Conservation (phyloP, 768 basidiomycete genomes). For the Astraeus odoratus region DNA sequence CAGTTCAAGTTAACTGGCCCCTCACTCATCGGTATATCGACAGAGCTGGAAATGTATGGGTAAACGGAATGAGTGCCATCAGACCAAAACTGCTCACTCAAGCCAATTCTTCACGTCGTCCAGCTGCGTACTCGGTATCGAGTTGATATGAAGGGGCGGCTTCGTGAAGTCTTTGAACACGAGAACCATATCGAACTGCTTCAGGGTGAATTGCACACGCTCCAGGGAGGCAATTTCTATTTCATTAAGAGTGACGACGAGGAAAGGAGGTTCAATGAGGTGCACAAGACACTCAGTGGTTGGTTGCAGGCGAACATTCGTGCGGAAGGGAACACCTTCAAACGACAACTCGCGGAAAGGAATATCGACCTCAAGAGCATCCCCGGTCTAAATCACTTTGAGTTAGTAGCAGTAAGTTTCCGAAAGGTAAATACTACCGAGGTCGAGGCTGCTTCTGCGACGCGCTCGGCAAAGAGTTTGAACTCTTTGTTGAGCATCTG, state of each 20-base stretch:
- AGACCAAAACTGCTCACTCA: slow-evolving; percentile 53
- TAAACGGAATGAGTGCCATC: neutral
- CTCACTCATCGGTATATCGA: slow-evolving; percentile 93
- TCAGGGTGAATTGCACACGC: slow-evolving; percentile 91
- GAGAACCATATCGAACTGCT: slow-evolving; percentile 96
- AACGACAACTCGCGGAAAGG: slow-evolving; percentile 97
- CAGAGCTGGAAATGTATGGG: slow-evolving; percentile 55
- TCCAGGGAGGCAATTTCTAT: slow-evolving; percentile 97
- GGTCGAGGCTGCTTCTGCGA: slow-evolving; percentile 74
- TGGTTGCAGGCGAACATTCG: slow-evolving; percentile 90
- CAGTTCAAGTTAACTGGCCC: slow-evolving; percentile 97
- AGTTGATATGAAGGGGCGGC: slow-evolving; percentile 90
- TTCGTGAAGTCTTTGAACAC: slow-evolving; percentile 96
- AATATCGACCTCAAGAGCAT: slow-evolving; percentile 87
- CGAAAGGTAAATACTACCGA: slow-evolving; percentile 47
- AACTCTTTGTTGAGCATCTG: slow-evolving; percentile 91
- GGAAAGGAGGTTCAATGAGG: slow-evolving; percentile 91
- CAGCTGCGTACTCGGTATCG: slow-evolving; percentile 82
- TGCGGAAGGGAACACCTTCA: slow-evolving; percentile 93
- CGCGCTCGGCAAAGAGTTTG: slow-evolving; percentile 86
- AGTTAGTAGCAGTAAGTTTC: slow-evolving; percentile 2
- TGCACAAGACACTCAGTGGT: slow-evolving; percentile 96
- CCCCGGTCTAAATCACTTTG: slow-evolving; percentile 48
- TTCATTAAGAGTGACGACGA: slow-evolving; percentile 89
- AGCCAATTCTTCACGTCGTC: slow-evolving; percentile 99